Base-by-base conservation (phyloP, 2,329 filamentous ascomycete species). In the Torrubiella hemipterigena region DNA sequence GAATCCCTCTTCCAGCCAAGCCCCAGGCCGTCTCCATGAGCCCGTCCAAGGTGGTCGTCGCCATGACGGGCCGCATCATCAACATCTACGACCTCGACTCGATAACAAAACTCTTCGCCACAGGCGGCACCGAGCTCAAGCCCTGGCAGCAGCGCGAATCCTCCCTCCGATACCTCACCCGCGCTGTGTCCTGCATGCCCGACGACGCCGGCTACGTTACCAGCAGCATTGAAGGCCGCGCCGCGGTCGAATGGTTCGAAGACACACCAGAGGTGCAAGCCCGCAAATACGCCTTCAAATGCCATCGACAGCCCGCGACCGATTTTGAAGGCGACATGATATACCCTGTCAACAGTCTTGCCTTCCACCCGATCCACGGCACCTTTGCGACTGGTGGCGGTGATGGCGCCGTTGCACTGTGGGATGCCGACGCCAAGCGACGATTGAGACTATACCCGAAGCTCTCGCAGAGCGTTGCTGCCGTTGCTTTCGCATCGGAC, bases 241-340 rank as follows among this genome's bases (percentile, higher is more conserved):
- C 98, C 3, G 89, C 87, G 0, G 91, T 98, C 1, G 91, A 98
- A 56, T 96, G 87, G 84, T 96, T 98, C 52, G 91, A 96, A 50
- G 83, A 91, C 12, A 83, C 77, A 5, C 65, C 76, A 25, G 82
- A 89, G 54, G 87, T 82, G 4, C 87, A 96, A 59, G 80, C 82
- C 23, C 74, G 87, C 42, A 96, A 95, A 56, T 98, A 96, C 54
- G 91, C 91, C 11, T 98, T 98, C 73, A 98, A 98, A 58, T 98
- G 91, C 58, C 91, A 98, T 58, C 74, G 91, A 5, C 84, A 93
- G 54, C 69, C 76, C 2, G 67, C 65, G 8, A 58, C 73, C 3
- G 69, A 77, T 24, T 67, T 68, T 8, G 69, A 70, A 23, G 75
- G 67, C 18, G 87, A 94, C 47, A 69, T 94, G 5, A 84, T 95